Conservation (phyloP, 352 stramenopile genomes). For the Phytophthora colocasiae region DNA sequence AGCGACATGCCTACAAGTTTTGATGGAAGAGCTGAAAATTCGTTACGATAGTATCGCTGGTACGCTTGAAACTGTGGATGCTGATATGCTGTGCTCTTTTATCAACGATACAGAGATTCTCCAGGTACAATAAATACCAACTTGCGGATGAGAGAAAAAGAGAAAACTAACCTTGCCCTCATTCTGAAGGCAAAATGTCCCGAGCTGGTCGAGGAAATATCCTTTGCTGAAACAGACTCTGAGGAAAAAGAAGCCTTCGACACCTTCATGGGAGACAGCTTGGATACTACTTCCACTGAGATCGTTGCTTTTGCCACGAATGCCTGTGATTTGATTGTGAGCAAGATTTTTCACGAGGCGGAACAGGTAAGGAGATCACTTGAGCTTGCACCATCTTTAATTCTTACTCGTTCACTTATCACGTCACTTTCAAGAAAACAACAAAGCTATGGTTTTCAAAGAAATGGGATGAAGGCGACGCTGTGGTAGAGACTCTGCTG, state of each 20-base stretch:
- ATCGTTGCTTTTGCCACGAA: conserved; percentile 80
- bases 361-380: conserved; percentile 54
- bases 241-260: conserved; percentile 85
- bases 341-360: conserved; percentile 84
- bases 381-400: neutral
- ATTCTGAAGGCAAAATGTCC: conserved; percentile 71
- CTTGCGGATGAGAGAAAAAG: neutral
- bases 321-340: conserved; percentile 69
- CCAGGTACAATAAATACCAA: conserved; percentile 47
- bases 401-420: conserved; percentile 1
- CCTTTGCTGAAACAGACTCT: conserved; percentile 73
- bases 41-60: conserved; percentile 67
- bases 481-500: conserved; percentile 77
- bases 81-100: conserved; percentile 86
- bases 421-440: conserved; percentile 51
- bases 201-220: conserved; percentile 85
- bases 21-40: conserved; percentile 80
- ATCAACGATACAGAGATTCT: conserved; percentile 88
- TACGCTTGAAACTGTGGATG: conserved; percentile 54
- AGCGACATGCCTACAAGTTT: conserved; percentile 66
- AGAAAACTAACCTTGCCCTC: conserved; percentile 1
- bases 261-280: conserved; percentile 72
- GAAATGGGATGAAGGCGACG: conserved; percentile 82
- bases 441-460: conserved; percentile 81
- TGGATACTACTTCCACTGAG: conserved; percentile 81